Evolutionary conservation across 768 basidiomycete species (phyloP), one percentile per base, ranked within the genome.

Genomic region (Tremella fuciformis): DNA sequence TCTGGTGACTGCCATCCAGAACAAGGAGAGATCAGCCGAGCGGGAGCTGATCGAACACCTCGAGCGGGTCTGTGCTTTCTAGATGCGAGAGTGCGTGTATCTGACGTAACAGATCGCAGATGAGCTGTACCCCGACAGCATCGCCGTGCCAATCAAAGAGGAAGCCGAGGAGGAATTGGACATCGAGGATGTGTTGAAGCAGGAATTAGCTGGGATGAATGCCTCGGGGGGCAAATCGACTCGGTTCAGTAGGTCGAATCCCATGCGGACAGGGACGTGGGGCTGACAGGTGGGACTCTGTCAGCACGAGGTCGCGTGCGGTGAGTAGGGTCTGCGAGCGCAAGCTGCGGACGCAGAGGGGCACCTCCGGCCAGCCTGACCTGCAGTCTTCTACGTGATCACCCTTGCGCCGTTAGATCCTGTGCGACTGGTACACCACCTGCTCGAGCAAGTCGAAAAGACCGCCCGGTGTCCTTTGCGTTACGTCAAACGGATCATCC

Each of bases 101-200:
- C 1, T 49, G 29, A 47, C 29, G 13, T 48, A 50, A 25, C 41
- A 58, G 38, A 41, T 60, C 19, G 69, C 63, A 51, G 69, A 70
- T 37, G 65, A 70, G 57, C 50, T 70, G 25, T 70, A 70, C 47
- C 69, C 69, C 13, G 69, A 70, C n/a, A 67, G 65, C 13, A 49
- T 52, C 46, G 65, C 64, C 18, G 41, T 39, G 18, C 48, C 39
- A 9, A 58, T 53, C 15, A 61, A 63, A 29, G 37, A 55, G 13
- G 53, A 54, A 16, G 52, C 13, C 13, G 57, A 19, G 25, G 66
- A 62, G 18, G 64, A 66, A 7, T 29, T 60, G 13, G 71, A 73
- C 53, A 38, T 73, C 13, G 71, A 73, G 44, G 64, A 57, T 18
- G 53, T 62, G 58, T 51, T 73, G 41, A 62, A 73, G 60, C 55